Evolutionary conservation across 345 rosid species (phyloP).

Genomic region (Melastoma malabathricum): DNA sequence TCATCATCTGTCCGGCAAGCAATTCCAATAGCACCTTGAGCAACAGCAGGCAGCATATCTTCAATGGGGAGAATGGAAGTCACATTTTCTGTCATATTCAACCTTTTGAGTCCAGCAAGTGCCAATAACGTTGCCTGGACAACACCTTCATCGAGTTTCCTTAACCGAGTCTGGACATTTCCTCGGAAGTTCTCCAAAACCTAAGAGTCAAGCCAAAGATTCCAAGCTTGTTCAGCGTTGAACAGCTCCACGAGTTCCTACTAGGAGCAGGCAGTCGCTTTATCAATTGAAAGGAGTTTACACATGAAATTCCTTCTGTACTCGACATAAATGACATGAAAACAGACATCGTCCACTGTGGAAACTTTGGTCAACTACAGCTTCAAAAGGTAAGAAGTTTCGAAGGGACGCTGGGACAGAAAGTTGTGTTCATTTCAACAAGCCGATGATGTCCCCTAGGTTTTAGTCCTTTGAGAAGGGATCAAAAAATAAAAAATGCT

Average conservation of each 20-base stretch:
- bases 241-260: not conserved
- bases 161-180: constrained; percentile 86
- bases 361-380: too few species aligned
- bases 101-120: constrained; percentile 86
- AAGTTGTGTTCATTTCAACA: too few species aligned
- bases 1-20: constrained; percentile 76
- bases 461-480: too few species aligned
- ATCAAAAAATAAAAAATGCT: not conserved
- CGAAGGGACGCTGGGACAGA: too few species aligned
- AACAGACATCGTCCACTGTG: too few species aligned
- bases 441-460: too few species aligned
- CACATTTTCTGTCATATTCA: constrained; percentile 82
- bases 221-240: not conserved
- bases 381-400: too few species aligned
- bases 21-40: constrained; percentile 98
- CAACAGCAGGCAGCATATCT: constrained; percentile 99
- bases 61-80: constrained; percentile 58
- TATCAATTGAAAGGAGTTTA: not conserved
- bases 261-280: not conserved
- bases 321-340: too few species aligned
- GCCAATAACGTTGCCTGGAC: constrained; percentile 90
- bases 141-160: constrained; percentile 72
- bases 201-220: constrained; percentile 26
- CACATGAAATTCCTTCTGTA: too few species aligned
- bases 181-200: constrained; percentile 88